phyloP scores from a whole-genome alignment of 768 basidiomycete species.

The Xerocomus spinulosus region DNA sequence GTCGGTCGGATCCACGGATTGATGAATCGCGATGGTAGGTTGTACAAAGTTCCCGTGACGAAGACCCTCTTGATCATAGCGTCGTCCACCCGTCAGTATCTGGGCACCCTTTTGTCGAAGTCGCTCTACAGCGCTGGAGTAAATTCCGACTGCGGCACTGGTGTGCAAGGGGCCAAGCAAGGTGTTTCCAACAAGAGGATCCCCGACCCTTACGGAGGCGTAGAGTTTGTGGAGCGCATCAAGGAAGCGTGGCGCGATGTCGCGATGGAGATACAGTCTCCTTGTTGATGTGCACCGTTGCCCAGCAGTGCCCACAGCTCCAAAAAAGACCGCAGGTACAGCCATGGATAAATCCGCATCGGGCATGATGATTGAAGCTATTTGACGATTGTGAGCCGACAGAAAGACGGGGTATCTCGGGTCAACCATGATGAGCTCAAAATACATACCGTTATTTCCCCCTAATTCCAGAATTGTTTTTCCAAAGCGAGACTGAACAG shows the following conservation, averaged over 20 bases:
- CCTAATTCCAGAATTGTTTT: conserved; percentile 89
- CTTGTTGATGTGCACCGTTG: conserved; percentile 89
- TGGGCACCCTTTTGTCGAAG: conserved; percentile 66
- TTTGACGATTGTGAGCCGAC: conserved; percentile 12
- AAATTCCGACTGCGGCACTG: conserved; percentile 59
- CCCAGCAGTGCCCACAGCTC: conserved; percentile 79
- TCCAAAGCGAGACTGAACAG: conserved; percentile 83
- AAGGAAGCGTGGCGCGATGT: conserved; percentile 74
- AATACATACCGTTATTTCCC: conserved; percentile 81
- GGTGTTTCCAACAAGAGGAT: conserved; percentile 70
- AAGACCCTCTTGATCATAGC: conserved; percentile 48
- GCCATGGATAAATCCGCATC: conserved; percentile 92
- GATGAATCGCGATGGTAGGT: conserved; percentile 78
- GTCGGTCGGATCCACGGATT: conserved; percentile 47
- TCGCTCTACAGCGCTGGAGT: conserved; percentile 54
- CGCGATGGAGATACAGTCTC: conserved; percentile 80
- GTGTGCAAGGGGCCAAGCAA: conserved; percentile 88
- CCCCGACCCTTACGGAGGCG: conserved; percentile 68
- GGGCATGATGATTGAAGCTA: conserved; percentile 88
- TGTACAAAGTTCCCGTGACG: conserved; percentile 81
- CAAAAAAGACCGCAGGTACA: conserved; percentile 87
- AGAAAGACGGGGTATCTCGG: conserved; percentile 16
- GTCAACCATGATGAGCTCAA: conserved; percentile 13
- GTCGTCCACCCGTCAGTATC: conserved; percentile 68
- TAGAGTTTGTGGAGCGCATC: conserved; percentile 71